Evolutionary conservation across 1,139 yeast species (phyloP).

Genomic region (Saccharomyces pastorianus): DNA sequence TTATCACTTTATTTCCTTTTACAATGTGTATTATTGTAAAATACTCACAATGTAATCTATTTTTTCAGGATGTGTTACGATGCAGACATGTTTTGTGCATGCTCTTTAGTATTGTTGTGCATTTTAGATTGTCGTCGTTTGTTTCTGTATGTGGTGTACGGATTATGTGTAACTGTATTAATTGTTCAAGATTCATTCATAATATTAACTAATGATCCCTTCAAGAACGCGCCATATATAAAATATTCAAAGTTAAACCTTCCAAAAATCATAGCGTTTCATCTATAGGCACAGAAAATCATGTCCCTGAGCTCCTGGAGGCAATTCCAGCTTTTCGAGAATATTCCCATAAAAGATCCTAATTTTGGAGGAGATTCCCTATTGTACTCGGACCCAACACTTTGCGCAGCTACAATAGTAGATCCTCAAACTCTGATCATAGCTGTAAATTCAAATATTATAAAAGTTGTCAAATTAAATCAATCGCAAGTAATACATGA

Average conservation of each 20-base stretch:
- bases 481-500: conserved; percentile 40
- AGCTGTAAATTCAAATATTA: conserved; percentile 47
- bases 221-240: neutral
- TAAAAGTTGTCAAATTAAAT: conserved; percentile 49
- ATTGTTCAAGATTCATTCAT: neutral
- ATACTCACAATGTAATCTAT: neutral
- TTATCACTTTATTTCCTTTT: neutral
- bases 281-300: neutral
- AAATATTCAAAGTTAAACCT: neutral
- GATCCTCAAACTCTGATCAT: conserved; percentile 44
- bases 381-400: conserved; percentile 67
- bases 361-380: conserved; percentile 52
- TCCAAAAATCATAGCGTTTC: neutral
- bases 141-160: neutral
- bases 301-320: conserved; percentile 59
- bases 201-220: too few relatives aligned
- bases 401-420: conserved; percentile 55
- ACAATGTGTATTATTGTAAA: neutral
- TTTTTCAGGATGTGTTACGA: neutral
- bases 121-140: neutral
- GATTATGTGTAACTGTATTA: neutral
- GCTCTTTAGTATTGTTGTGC: neutral
- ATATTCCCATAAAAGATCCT: conserved; percentile 80
- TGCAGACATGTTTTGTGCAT: neutral
- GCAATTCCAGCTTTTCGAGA: conserved; percentile 82